Percentiles rank a stretch among this genome's conserved stretches.
Evolutionary conservation across 208 protist species (phyloP).

Genomic region (Wallacemonas sp.): DNA sequence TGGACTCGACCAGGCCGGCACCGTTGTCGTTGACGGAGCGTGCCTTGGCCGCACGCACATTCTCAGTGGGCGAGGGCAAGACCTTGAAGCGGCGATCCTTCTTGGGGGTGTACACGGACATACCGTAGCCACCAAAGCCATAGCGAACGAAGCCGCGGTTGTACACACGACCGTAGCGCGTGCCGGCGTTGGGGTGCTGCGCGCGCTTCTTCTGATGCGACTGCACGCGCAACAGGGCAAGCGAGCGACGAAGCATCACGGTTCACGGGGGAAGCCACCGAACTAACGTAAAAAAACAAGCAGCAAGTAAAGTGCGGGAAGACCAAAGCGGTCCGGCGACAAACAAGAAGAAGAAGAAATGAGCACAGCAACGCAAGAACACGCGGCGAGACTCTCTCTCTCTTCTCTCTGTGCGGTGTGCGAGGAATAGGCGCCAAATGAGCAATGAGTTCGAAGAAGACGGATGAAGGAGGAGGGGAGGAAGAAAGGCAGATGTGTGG

Average conservation of each 20-base stretch:
- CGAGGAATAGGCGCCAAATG: too few relatives aligned
- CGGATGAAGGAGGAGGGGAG: too few relatives aligned
- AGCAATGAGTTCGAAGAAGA: too few relatives aligned
- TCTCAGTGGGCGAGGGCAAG: slow-evolving; percentile 12
- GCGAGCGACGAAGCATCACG: slow-evolving; percentile 65
- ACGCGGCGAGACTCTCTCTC: too few relatives aligned
- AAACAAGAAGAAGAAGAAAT: slow-evolving; percentile 16
- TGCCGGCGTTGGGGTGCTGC: slow-evolving; percentile 83
- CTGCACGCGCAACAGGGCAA: slow-evolving; percentile 59
- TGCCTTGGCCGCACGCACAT: slow-evolving; percentile 1
- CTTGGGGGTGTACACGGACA: slow-evolving; percentile 83
- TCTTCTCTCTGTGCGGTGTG: too few relatives aligned
- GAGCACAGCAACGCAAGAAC: too few relatives aligned
- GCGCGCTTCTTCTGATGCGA: slow-evolving; percentile 84
- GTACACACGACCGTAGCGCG: slow-evolving; percentile 86
- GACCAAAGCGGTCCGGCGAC: not conserved
- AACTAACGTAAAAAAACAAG: not conserved
- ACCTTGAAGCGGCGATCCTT: slow-evolving; percentile 77
- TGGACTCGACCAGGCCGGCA: slow-evolving; percentile 48
- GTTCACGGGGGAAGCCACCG: not conserved
- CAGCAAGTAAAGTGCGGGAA: too few relatives aligned
- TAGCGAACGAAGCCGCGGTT: slow-evolving; percentile 86
- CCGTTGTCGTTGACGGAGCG: slow-evolving; percentile 34
- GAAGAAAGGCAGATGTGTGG: too few relatives aligned
- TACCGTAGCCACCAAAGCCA: slow-evolving; percentile 89